phyloP scores from a whole-genome alignment of 257 asterid species.

The Plantago ovata region DNA sequence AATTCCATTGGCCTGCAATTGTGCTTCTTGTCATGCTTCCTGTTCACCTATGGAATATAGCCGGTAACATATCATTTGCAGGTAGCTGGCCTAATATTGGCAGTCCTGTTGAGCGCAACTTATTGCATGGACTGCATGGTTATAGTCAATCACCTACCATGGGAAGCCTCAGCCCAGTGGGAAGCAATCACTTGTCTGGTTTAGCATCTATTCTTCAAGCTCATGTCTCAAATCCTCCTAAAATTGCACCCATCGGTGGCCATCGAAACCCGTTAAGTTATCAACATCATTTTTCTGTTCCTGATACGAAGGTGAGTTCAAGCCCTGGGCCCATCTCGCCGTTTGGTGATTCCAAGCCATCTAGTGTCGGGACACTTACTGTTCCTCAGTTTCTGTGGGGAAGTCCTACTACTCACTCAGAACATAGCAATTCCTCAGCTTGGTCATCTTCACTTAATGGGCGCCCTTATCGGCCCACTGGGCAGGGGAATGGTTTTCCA shows the following conservation, averaged over 20 bases:
- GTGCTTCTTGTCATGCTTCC: not conserved
- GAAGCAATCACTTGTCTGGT: slow-evolving; percentile 41
- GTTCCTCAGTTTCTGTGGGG: slow-evolving; percentile 63
- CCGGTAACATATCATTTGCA: slow-evolving; percentile 18
- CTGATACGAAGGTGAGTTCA: slow-evolving; percentile 39
- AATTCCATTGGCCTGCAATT: slow-evolving; percentile 4
- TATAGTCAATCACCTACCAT: slow-evolving; percentile 36
- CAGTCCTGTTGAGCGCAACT: slow-evolving; percentile 45
- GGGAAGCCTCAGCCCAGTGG: slow-evolving; percentile 30
- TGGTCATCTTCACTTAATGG: slow-evolving; percentile 56
- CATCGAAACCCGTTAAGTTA: slow-evolving; percentile 19
- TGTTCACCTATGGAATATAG: not conserved
- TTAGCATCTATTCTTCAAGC: slow-evolving; percentile 52
- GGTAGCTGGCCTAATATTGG: slow-evolving; percentile 60
- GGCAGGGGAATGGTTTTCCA: slow-evolving; percentile 47
- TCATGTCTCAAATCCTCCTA: slow-evolving; percentile 29
- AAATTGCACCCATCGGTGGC: slow-evolving; percentile 38
- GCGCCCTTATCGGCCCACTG: slow-evolving; percentile 40
- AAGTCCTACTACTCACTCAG: slow-evolving; percentile 41
- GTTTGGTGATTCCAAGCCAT: slow-evolving; percentile 40
- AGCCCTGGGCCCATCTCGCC: slow-evolving; percentile 35
- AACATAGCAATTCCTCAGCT: slow-evolving; percentile 32
- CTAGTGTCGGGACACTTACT: slow-evolving; percentile 40
- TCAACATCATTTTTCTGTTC: slow-evolving; percentile 43
- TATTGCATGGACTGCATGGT: slow-evolving; percentile 30